Percentiles rank a stretch among this genome's conserved stretches.
These are phyloP conservation scores for Nakaseomyces sp. DNA, from an alignment of 1,139 yeast genomes.

Conservation along the genomic window DNA sequence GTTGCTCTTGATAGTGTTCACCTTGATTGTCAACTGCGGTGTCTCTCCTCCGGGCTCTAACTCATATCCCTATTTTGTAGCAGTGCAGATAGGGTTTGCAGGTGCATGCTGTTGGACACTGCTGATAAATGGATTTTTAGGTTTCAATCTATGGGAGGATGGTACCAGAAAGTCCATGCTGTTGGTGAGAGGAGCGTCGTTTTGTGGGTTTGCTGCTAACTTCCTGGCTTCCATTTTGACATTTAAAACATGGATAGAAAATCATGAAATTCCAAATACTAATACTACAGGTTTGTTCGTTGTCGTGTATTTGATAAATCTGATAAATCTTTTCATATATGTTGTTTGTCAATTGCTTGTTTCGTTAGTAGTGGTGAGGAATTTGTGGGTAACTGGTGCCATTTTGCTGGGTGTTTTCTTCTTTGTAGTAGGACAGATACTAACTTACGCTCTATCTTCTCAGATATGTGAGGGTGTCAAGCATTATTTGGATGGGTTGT, in stretches of 20 bases:
- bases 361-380: constrained; percentile 57
- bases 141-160: constrained; percentile 91
- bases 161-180: constrained; percentile 64
- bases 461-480: constrained; percentile 60
- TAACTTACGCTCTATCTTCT: constrained; percentile 59
- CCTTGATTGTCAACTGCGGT: constrained; percentile 82
- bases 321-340: constrained; percentile 53
- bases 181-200: constrained; percentile 42
- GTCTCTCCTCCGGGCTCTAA: constrained; percentile 78
- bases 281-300: constrained; percentile 60
- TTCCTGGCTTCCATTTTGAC: constrained; percentile 65
- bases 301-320: constrained; percentile 63
- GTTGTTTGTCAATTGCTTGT: constrained; percentile 62
- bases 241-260: constrained; percentile 55
- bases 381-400: constrained; percentile 86
- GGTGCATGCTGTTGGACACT: constrained; percentile 64
- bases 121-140: constrained; percentile 65
- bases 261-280: constrained; percentile 22
- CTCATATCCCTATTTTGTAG: constrained; percentile 73
- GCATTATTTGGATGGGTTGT: constrained; percentile 85
- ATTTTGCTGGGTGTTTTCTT: constrained; percentile 59
- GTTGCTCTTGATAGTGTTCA: constrained; percentile 49
- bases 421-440: constrained; percentile 71
- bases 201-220: constrained; percentile 49
- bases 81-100: constrained; percentile 66